Evolutionary conservation across 805 yeast genomes (phyloP), one percentile per base, ranked within the genome.

Genomic region (Maudiozyma pseudohumilis): DNA sequence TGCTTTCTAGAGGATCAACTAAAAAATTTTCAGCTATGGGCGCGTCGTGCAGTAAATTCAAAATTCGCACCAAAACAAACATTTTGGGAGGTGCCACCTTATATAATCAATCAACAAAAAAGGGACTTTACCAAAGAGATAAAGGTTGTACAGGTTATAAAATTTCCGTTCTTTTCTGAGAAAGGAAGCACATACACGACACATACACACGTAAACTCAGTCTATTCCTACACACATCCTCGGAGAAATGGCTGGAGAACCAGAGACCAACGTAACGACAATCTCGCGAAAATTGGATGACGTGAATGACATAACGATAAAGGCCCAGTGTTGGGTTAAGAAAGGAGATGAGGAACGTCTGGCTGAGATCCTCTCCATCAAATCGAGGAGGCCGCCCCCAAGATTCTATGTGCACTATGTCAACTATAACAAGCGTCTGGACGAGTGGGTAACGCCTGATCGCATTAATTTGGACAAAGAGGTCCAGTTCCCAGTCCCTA

Each of bases 401-500:
- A 83, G 75, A 46, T 88, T 80, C 59, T 92, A 92, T 56, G 95
- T 92, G 22, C 99, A 92, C 60, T 92, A 87, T 63, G 85, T 77
- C 37, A 95, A 88, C 48, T 92, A 80, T 67, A 92, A 92, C 66
- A 92, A 92, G 60, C 81, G 99, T 59, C 70, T 92, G 48, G 99
- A 92, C 64, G 98, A 92, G 59, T 89, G 97, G 97, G 75, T 92
- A 6, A 67, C 71, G 16, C 68, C 74, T 4, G 78, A 76, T 26
- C 69, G 94, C 36, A 77, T 92, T 9, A 84, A 86, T 55, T 70
- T 77, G 38, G 64, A 69, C n/a, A 65, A 76, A 39, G 85, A 85
- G 0, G 74, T 89, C 39, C 72, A 73, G 15, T 65, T 76, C 45
- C 96, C 96, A 0, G 76, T 73, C 45, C 76, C 77, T 0, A 74